Conservation (phyloP, 129 eudicot species). For the Tagetes erecta region DNA sequence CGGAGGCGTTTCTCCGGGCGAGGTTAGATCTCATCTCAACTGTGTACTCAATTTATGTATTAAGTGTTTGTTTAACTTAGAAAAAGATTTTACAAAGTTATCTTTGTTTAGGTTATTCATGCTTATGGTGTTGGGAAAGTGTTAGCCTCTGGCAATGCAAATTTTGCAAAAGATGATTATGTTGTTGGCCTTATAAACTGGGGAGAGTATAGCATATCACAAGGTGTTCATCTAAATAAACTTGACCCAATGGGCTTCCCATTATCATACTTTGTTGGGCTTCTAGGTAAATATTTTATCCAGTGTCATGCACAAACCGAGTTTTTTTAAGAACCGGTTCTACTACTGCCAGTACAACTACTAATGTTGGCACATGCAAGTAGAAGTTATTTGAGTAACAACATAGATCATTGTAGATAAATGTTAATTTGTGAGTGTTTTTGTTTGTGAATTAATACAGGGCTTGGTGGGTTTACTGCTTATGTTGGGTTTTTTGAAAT, state of each 20-base stretch:
- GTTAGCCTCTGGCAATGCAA: conserved; percentile 64
- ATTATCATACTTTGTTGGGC: conserved; percentile 64
- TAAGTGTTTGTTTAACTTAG: background rate
- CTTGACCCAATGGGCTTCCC: conserved; percentile 70
- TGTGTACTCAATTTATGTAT: conserved; percentile 1
- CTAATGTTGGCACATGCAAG: too few relatives aligned
- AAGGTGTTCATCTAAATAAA: conserved; percentile 50
- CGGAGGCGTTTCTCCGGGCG: conserved; percentile 38
- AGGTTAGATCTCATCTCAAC: conserved; percentile 38
- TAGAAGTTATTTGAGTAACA: too few relatives aligned
- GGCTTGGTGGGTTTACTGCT: conserved; percentile 77
- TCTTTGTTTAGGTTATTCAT: conserved; percentile 49
- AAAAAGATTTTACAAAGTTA: too few relatives aligned
- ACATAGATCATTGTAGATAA: background rate
- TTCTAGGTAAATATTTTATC: conserved; percentile 45
- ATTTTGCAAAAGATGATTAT: conserved; percentile 61
- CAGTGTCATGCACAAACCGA: background rate
- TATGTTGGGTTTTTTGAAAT: conserved; percentile 70
- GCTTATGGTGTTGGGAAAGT: conserved; percentile 78
- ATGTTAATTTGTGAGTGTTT: background rate
- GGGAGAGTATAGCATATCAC: conserved; percentile 68
- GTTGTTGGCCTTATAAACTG: conserved; percentile 63
- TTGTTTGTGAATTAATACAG: conserved; percentile 28
- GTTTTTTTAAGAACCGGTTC: too few relatives aligned
- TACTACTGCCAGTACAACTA: too few relatives aligned